Base-by-base conservation (phyloP, 345 rosid genomes). In the Passiflora organensis region DNA sequence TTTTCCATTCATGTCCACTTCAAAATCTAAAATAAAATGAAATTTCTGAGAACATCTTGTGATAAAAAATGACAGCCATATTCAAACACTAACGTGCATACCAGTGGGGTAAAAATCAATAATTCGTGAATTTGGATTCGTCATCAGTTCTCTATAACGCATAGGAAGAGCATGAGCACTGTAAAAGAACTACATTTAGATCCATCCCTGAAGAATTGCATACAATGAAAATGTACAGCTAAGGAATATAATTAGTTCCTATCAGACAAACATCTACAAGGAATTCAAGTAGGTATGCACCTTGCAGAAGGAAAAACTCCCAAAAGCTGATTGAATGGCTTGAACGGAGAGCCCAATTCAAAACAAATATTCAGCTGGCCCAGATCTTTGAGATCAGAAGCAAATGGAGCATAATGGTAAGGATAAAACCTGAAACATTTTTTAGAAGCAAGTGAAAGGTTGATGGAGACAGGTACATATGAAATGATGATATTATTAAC, bases 251-350 rank as follows among this genome's bases (percentile, higher is more conserved):
- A 25, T n/a, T n/a, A n/a, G n/a, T n/a, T n/a, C n/a, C n/a, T n/a
- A n/a, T n/a, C n/a, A n/a, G n/a, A n/a, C n/a, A n/a, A n/a, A n/a
- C n/a, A n/a, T n/a, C n/a, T n/a, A n/a, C n/a, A n/a, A n/a, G n/a
- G n/a, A n/a, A n/a, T 53, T 38, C 18, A 51, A 25, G 50, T 18
- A 65, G 53, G 43, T 55, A 36, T 20, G 48, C 57, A 86, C 97
- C 97, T 89, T 74, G 99, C 94, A 52, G 95, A 81, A 48, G 99
- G 99, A 54, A 93, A 88, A 66, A 89, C 97, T 36, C 95, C 95
- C 56, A 93, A 72, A 37, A 93, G 85, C 76, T 93, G 99, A 68
- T 86, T 83, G 66, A 89, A 93, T 53, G 96, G 99, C 64, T 81
- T 89, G 70, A 93, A 89, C 21, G 95, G 95, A n/a, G n/a, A n/a